Base-by-base conservation (phyloP, 768 basidiomycete species). In the Tephrocybe sp. region DNA sequence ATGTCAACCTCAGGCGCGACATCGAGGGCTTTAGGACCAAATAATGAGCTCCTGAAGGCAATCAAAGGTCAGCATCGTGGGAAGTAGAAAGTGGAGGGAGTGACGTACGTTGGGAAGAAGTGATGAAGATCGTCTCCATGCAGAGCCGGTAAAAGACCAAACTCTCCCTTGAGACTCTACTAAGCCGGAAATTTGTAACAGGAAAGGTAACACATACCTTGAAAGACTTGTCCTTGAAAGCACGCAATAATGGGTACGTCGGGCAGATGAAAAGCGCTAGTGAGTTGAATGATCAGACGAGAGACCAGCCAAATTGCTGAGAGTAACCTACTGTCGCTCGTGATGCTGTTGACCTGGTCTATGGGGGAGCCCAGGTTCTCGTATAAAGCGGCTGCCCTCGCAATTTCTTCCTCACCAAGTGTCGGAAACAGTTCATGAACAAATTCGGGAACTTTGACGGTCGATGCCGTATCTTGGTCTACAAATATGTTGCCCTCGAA, bases 401-500 rank as follows among this genome's bases (percentile, higher is more conserved):
- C 35, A 12, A 67, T 54, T 27, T 76, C 58, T 4, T 49, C 44
- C 5, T 56, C 30, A 4, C 55, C 57, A 12, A 76, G 57, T 5
- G 60, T 53, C 0, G 78, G 77, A 60, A 74, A 79, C 13, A 78
- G 59, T 9, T 64, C 52, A 1, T 64, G 47, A 13, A 72, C 65
- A 31, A 74, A 78, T 1, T 67, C 47, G 0, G 63, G 24, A 1
- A 65, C 47, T 32, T 67, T 53, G 3, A 69, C 59, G 5, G 60
- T 62, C 6, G 60, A 39, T 2, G 65, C 52, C 3, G 62, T 64
- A 9, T 42, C 58, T 13, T 55, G 59, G 41, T 74, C 51, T 3
- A 79, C 71, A 47, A 78, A 78, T 4, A 53, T 32, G 1, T 26
- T 16, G 0, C 79, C 79, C 52, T 72, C 69, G 27, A 66, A 62